Percentiles rank a stretch among this genome's conserved stretches.
phyloP scores from a whole-genome alignment of 2,329 filamentous ascomycete species.

The Clonostachys chloroleuca region DNA sequence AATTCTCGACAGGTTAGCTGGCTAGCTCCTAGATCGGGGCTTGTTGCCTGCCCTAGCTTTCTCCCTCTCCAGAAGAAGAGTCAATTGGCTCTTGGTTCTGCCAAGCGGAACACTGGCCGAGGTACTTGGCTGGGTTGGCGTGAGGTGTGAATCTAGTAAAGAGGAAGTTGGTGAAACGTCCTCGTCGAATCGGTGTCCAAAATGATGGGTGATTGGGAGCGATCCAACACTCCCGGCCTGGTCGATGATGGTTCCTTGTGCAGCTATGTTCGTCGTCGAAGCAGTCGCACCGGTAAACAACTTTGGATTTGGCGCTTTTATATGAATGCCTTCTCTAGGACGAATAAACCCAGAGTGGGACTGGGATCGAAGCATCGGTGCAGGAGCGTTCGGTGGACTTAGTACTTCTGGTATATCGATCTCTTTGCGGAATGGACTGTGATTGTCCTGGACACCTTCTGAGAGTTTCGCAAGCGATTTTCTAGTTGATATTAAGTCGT shows the following conservation, averaged over 20 bases:
- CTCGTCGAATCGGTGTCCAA: conserved; percentile 13
- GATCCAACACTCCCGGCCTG: conserved; percentile 20
- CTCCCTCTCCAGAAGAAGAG: conserved; percentile 51
- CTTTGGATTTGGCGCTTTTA: conserved; percentile 5
- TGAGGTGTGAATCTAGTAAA: conserved; percentile 31
- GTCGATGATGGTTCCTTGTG: conserved; percentile 37
- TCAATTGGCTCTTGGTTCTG: conserved; percentile 58
- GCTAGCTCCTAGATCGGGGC: too few species aligned
- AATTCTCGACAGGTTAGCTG: too few species aligned
- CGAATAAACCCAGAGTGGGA: conserved; percentile 20
- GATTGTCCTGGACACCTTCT: not conserved
- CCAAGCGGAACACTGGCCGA: conserved; percentile 42
- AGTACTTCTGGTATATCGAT: too few species aligned
- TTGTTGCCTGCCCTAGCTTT: conserved; percentile 16
- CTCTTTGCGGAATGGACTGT: not conserved
- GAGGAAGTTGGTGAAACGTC: conserved; percentile 13
- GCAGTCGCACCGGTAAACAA: conserved; percentile 27
- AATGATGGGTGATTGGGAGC: conserved; percentile 17
- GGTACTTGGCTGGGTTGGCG: conserved; percentile 43
- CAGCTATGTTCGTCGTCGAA: conserved; percentile 33
- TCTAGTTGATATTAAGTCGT: too few species aligned
- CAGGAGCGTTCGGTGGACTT: conserved; percentile 1
- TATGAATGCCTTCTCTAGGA: conserved; percentile 1
- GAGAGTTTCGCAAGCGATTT: too few species aligned
- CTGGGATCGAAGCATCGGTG: conserved; percentile 22